Evolutionary conservation across 768 basidiomycete species (phyloP).

Genomic region (Cystobasidium onofrii): DNA sequence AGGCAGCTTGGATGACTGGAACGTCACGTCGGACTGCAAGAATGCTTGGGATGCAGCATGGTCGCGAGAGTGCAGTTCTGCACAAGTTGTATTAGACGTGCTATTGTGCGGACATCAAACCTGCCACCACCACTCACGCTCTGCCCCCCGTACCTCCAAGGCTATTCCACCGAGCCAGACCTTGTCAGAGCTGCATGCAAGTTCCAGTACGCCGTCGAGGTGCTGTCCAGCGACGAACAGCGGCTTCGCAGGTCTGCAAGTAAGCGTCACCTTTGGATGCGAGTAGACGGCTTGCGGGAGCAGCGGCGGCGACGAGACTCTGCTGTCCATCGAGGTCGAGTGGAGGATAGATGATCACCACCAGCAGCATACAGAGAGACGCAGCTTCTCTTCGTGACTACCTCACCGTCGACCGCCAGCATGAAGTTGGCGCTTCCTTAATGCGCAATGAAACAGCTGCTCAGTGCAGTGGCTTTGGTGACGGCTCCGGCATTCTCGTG

Average conservation of each 20-base stretch:
- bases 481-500: too few relatives aligned
- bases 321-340: not conserved
- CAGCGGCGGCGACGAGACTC: conserved; percentile 2
- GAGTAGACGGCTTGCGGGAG: conserved; percentile 13
- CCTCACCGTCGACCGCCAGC: too few relatives aligned
- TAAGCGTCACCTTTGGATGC: conserved; percentile 14
- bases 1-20: conserved; percentile 37
- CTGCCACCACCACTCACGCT: conserved; percentile 41
- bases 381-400: too few relatives aligned
- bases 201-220: conserved; percentile 36
- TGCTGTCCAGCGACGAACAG: conserved; percentile 35
- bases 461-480: too few relatives aligned
- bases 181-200: conserved; percentile 30
- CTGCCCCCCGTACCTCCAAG: conserved; percentile 34
- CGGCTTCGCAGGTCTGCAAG: not conserved
- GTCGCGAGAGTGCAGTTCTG: conserved; percentile 40
- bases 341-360: too few relatives aligned
- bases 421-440: too few relatives aligned
- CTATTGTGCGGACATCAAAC: too few relatives aligned
- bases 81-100: too few relatives aligned
- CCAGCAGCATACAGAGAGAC: too few relatives aligned
- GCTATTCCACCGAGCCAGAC: conserved; percentile 37
- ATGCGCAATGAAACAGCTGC: too few relatives aligned
- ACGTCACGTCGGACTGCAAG: conserved; percentile 33
- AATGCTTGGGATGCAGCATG: conserved; percentile 39